phyloP scores from a whole-genome alignment of 139 green algal genomes.

The Eudorina sp. region DNA sequence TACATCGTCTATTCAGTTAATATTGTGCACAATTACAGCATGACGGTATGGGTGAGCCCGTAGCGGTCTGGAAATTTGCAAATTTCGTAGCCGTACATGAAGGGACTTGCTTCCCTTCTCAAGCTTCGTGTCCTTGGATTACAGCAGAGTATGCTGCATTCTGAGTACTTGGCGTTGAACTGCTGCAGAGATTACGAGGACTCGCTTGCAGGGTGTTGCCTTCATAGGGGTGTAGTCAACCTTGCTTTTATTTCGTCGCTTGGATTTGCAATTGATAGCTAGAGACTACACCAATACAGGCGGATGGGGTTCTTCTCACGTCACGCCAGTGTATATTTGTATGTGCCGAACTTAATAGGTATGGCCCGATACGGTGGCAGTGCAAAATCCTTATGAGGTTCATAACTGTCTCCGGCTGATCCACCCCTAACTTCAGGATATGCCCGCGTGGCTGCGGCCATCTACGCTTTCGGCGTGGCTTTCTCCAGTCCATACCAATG shows the following conservation, averaged over 20 bases:
- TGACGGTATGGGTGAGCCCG: no score
- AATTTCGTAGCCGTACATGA: no score
- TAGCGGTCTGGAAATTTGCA: no score
- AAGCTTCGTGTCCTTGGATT: no score
- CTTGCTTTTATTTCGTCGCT: neutral
- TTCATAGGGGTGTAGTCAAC: neutral
- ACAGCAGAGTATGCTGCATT: no score
- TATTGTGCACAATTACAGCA: no score
- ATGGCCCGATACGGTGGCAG: neutral
- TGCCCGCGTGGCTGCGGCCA: slow-evolving; percentile 70
- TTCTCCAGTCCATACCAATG: slow-evolving; percentile 64
- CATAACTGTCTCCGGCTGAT: neutral
- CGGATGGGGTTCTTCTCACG: slow-evolving; percentile 73
- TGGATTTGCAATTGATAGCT: neutral
- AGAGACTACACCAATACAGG: neutral
- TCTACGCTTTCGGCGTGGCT: slow-evolving; percentile 83
- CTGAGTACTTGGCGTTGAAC: neutral
- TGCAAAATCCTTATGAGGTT: neutral
- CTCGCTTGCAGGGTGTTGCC: no score
- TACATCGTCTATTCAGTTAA: no score
- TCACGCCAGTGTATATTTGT: slow-evolving; percentile 81
- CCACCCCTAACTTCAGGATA: slow-evolving; percentile 79
- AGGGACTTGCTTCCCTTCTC: no score
- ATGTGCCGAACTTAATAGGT: slow-evolving; percentile 94
- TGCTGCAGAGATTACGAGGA: no score